Evolutionary conservation across 495 filamentous ascomycete genomes (phyloP).

Genomic region (Podospora pseudopauciseta): DNA sequence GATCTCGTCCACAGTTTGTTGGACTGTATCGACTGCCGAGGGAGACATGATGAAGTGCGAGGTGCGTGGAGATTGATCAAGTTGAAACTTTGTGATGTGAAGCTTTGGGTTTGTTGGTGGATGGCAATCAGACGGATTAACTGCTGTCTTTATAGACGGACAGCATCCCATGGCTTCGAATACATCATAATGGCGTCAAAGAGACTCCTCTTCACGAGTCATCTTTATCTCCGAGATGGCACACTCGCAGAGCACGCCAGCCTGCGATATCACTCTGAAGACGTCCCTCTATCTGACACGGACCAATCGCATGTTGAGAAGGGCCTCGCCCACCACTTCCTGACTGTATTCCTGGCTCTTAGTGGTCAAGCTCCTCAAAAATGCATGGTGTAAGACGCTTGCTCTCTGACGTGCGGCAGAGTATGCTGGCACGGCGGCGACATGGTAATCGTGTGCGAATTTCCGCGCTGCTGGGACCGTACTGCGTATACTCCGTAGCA

Average conservation of each 20-base stretch:
- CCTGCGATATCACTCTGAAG: slow-evolving; percentile 2
- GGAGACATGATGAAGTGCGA: slow-evolving; percentile 26
- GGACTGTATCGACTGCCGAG: slow-evolving; percentile 29
- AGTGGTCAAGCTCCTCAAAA: not conserved
- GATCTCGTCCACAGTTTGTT: slow-evolving; percentile 26
- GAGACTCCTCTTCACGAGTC: not conserved
- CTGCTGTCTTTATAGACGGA: not conserved
- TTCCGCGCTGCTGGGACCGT: not conserved
- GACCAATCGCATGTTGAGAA: not conserved
- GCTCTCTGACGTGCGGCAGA: slow-evolving; percentile 24
- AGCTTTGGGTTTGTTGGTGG: not conserved
- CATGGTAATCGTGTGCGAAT: not conserved
- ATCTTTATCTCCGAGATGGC: not conserved
- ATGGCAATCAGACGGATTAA: not conserved
- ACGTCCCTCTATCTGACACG: not conserved
- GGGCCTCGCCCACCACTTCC: not conserved
- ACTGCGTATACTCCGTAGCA: not conserved
- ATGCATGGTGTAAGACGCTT: slow-evolving; percentile 24
- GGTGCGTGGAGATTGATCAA: not conserved
- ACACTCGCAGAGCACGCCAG: not conserved
- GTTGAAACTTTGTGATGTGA: not conserved
- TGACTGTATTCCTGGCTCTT: not conserved
- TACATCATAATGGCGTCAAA: not conserved
- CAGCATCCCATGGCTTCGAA: not conserved
- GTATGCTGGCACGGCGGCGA: not conserved